Evolutionary conservation across 306 rosid species (phyloP), one percentile per base, ranked within the genome.

Genomic region (Corylus americana): DNA sequence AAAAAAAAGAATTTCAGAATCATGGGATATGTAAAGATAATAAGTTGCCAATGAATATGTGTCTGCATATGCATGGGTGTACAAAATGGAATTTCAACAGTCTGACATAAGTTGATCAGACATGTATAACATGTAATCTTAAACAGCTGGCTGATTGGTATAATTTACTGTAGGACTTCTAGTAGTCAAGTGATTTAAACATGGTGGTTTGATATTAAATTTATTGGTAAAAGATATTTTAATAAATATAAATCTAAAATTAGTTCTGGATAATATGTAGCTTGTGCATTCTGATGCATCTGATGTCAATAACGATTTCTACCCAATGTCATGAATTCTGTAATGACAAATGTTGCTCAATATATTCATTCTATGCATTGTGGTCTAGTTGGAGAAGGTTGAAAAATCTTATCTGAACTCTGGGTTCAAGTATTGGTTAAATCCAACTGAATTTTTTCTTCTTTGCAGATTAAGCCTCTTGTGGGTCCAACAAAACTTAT

Each of bases 381-480:
- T 37, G 18, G 11, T 62, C 22, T 64, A 35, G 70, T 35, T 37
- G 45, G 20, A 37, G 22, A 79, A 70, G 71, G 29, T 69, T 51
- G 17, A 25, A 58, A 51, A 62, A 59, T 73, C 53, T 20, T 55
- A 27, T 71, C 73, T 59, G 54, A 48, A 7, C 75, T 20, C 67
- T 68, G 57, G 37, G 29, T 53, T 31, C 74, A 17, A 3, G 29
- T 71, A 45, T 71, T 80, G 57, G 77, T 83, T 72, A 75, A 78
- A 66, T 58, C 63, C 70, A 63, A 47, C 17, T 72, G 7, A 31
- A 71, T 63, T 73, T 82, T 39, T 77, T 86, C 74, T 53, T 74
- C 61, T 11, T 70, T 83, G 86, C 95, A 95, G 98, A 92, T 95
- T 83, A 95, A 69, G 92, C 98, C 97, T 78, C 97, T 95, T 70